Base-by-base conservation (phyloP, 2,329 filamentous ascomycete species). In the Paraphaeosphaeria sporulosa region DNA sequence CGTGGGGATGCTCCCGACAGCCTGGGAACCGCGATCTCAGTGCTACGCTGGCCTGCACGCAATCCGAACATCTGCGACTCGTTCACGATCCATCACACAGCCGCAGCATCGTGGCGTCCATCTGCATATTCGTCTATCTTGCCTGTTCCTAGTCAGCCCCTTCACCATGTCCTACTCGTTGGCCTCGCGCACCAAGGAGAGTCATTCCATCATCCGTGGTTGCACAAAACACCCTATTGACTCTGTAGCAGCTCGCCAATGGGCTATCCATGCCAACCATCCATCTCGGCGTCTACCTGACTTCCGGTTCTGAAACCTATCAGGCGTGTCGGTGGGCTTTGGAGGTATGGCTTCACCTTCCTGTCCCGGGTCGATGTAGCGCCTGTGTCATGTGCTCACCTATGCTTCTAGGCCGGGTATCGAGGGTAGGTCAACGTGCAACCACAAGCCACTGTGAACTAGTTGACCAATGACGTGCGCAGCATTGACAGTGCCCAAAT, bases 201-300 rank as follows among this genome's bases (percentile, higher is more conserved):
- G 71, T 71, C 57, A 60, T 53, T 34, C 53, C 55, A 50, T 51
- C 23, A 62, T 38, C 53, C 55, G 50, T 51, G 23, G 64, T 65
- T 42, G 53, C 58, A 64, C 64, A 47, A 51, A 55, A 44, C 53
- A 50, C 52, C 27, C 43, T 44, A 64, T 61, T 73, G 66, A 76
- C 69, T 55, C 59, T 40, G 21, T 12, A 63, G 61, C 64, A 73
- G 75, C 72, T 77, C 60, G 77, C 86, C 68, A 91, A 90, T 81
- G 87, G 88, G 71, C 79, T 85, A 58, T 81, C 81, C 15, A 92
- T 92, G 77, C 90, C 90, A 15, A 86, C 85, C 68, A 87, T 93
- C 66, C 90, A 93, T 65, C 84, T 93, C 1, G 90, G 90, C 4
- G 86, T 93, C 12, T 93, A 93, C 78, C 83, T 90, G 79, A 90